phyloP scores from a whole-genome alignment of 2,329 filamentous ascomycete genomes.

The Penicillium sp. region DNA sequence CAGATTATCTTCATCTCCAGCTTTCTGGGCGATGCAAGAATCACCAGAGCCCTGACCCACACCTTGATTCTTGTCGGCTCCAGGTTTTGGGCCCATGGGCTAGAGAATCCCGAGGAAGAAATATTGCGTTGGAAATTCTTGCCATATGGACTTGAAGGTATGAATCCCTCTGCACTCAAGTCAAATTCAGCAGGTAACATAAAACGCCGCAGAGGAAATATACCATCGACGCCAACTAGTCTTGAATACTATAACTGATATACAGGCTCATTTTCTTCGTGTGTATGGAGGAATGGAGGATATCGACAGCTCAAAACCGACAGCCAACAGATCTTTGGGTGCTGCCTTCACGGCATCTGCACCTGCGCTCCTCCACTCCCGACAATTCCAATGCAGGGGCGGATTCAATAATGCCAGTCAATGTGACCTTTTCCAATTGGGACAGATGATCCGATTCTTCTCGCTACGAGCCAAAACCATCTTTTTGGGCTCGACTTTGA shows the following conservation, averaged over 20 bases:
- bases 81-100: conserved; percentile 36
- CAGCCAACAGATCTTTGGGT: conserved; percentile 11
- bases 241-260: conserved; percentile 45
- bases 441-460: conserved; percentile 49
- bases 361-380: conserved; percentile 15
- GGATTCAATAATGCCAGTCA: conserved; percentile 44
- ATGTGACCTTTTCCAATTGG: conserved; percentile 49
- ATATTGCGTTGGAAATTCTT: conserved; percentile 41
- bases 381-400: conserved; percentile 43
- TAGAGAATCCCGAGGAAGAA: conserved; percentile 22
- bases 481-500: conserved; percentile 43
- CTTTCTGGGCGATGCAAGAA: conserved; percentile 30
- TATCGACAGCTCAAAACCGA: conserved; percentile 17
- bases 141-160: conserved; percentile 44
- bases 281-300: conserved; percentile 43
- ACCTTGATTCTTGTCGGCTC: conserved; percentile 41
- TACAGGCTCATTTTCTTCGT: conserved; percentile 46
- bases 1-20: conserved; percentile 42
- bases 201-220: conserved; percentile 40
- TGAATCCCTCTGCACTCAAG: background rate
- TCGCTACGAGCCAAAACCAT: conserved; percentile 43
- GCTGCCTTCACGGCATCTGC: conserved; percentile 18
- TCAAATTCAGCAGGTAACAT: conserved; percentile 4
- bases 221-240: conserved; percentile 44
- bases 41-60: conserved; percentile 36